These are phyloP conservation scores for Penicillium sclerotigenum DNA, from an alignment of 2,329 filamentous ascomycete species.

Conservation along the genomic window DNA sequence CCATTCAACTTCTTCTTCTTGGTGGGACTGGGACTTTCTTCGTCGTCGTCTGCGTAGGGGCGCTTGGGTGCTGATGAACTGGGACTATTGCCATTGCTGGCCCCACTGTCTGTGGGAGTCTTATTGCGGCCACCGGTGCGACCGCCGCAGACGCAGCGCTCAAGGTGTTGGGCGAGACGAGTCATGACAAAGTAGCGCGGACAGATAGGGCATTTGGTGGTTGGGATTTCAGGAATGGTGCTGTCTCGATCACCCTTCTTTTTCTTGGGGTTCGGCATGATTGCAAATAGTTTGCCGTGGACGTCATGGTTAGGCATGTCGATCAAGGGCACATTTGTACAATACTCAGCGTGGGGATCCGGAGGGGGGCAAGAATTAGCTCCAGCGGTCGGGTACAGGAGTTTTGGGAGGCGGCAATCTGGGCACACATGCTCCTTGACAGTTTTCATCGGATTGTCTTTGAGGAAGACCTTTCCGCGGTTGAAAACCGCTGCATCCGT, in stretches of 20 bases:
- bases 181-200: constrained; percentile 61
- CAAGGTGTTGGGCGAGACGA: constrained; percentile 59
- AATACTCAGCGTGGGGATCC: constrained; percentile 55
- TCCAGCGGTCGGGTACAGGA: constrained; percentile 56
- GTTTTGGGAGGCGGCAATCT: constrained; percentile 58
- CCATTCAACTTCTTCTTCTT: constrained; percentile 50
- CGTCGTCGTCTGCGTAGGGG: constrained; percentile 41
- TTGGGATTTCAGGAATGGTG: constrained; percentile 34
- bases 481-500: constrained; percentile 54
- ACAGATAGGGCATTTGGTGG: constrained; percentile 56
- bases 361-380: constrained; percentile 48
- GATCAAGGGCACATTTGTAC: constrained; percentile 58
- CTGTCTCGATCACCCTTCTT: constrained; percentile 33
- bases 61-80: constrained; percentile 37
- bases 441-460: constrained; percentile 57
- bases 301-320: constrained; percentile 59
- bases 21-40: constrained; percentile 42
- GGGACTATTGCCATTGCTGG: constrained; percentile 40
- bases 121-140: constrained; percentile 46
- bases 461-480: constrained; percentile 52
- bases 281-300: constrained; percentile 52
- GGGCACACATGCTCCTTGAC: constrained; percentile 59
- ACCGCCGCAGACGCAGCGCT: constrained; percentile 59
- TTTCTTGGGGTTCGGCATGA: constrained; percentile 49
- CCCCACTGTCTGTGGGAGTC: constrained; percentile 44